A percentile compares a stretch with the other conserved stretches of the same genome.
Evolutionary conservation across 768 basidiomycete genomes (phyloP).

Genomic region (Tylopilus rubrobrunneus): DNA sequence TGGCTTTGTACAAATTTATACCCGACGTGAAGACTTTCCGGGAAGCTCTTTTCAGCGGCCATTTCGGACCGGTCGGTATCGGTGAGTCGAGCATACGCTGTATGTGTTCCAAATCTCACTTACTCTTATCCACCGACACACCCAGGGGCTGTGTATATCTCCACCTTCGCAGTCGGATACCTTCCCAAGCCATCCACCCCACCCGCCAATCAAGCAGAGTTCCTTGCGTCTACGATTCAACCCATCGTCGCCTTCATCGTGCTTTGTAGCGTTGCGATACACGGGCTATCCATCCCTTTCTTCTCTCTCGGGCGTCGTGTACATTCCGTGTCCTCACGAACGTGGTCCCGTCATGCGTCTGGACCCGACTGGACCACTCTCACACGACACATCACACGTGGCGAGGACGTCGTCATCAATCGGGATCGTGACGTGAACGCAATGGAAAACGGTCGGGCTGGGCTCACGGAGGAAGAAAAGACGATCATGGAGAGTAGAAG

Average conservation of each 20-base stretch:
- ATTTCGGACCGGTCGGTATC: conserved; percentile 88
- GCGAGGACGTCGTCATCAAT: conserved; percentile 82
- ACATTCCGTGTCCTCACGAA: conserved; percentile 74
- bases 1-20: conserved; percentile 86
- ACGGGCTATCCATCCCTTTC: conserved; percentile 76
- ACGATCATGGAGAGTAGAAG: conserved; percentile 26
- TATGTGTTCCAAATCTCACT: background rate
- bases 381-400: conserved; percentile 63
- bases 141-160: conserved; percentile 87
- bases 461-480: conserved; percentile 27
- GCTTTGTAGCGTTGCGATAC: conserved; percentile 80
- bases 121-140: background rate
- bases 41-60: conserved; percentile 92
- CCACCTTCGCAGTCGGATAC: conserved; percentile 67
- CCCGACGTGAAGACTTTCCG: conserved; percentile 94
- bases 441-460: conserved; percentile 47
- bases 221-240: conserved; percentile 74
- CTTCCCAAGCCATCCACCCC: conserved; percentile 46
- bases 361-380: conserved; percentile 83
- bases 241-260: conserved; percentile 97
- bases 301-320: conserved; percentile 84
- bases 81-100: conserved; percentile 36
- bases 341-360: conserved; percentile 77
- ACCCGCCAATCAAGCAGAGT: conserved; percentile 54
- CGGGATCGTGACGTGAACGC: conserved; percentile 52